Evolutionary conservation across 2,329 filamentous ascomycete genomes (phyloP).

Genomic region (Fusarium odoratissimum): DNA sequence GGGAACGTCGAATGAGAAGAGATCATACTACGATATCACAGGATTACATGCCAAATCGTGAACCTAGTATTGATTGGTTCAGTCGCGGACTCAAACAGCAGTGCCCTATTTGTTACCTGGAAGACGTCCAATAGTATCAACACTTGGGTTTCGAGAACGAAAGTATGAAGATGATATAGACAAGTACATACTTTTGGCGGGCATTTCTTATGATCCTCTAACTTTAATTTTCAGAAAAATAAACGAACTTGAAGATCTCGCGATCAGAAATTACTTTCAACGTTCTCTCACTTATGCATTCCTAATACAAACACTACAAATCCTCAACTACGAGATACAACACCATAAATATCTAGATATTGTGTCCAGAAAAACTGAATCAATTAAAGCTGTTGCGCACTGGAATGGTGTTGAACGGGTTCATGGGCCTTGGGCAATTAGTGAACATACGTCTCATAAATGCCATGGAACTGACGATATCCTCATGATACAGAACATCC

Average conservation of each 20-base stretch:
- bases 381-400: background rate
- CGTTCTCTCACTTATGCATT: background rate
- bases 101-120: conserved; percentile 35
- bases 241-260: background rate
- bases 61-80: conserved; percentile 27
- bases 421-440: background rate
- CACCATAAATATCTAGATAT: background rate
- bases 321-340: background rate
- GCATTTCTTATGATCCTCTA: background rate
- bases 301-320: background rate
- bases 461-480: background rate
- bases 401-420: background rate
- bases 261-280: background rate
- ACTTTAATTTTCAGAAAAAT: background rate
- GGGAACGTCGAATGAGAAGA: conserved; percentile 11
- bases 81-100: conserved; percentile 30
- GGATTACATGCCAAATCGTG: background rate
- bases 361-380: background rate
- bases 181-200: background rate
- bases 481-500: background rate
- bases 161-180: background rate
- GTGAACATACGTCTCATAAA: background rate
- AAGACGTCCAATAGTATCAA: background rate
- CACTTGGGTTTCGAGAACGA: too few relatives aligned
- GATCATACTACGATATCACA: background rate